Base-by-base conservation (phyloP, 2,329 filamentous ascomycete genomes). In the Hypoxylon sp. region DNA sequence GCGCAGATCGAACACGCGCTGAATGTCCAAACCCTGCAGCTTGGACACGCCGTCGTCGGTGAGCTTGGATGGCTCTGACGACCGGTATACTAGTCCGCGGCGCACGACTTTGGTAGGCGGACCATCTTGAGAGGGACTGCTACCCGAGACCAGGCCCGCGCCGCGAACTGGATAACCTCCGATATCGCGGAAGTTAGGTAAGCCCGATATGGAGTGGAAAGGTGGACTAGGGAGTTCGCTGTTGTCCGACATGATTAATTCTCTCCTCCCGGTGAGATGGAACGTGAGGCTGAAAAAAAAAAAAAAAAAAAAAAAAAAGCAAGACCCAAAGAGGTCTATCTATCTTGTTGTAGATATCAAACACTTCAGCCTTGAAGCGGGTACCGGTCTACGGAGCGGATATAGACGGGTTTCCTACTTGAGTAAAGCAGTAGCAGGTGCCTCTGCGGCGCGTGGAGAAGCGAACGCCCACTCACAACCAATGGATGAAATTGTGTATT, bases 161-260 rank as follows among this genome's bases (percentile, higher is more conserved):
- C 57, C 61, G 17, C 68, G 49, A 34, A 81, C 65, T 7, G 77
- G 72, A 57, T 85, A 83, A 32, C 83, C 83, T 56, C 85, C 86
- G 17, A 87, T 72, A 65, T 89, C 86, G 45, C 88, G 80, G 66
- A 90, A 85, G 71, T 91, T 90, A 55, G 75, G 76, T 25, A 90
- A 76, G 13, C 86, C 86, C 2, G 77, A 71, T 23, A 87, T 72
- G 43, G 65, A 47, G 49, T 78, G 61, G 62, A 83, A 83, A 7
- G 80, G 79, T 11, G 77, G 76, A 3, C 63, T 68, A 3, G 63
- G 64, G 9, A 64, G 52, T 15, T 54, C 20, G 15, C 5, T 13
- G 15, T 30, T 23, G 21, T 32, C 25, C n/a, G 21, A 20, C 27
- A 21, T 12, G 21, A 15, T 36, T 38, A 19, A 23, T 38, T 25